Percentiles rank a stretch among this genome's conserved stretches.
Conservation (phyloP, 2,329 filamentous ascomycete genomes). For the Thelonectria discophora region DNA sequence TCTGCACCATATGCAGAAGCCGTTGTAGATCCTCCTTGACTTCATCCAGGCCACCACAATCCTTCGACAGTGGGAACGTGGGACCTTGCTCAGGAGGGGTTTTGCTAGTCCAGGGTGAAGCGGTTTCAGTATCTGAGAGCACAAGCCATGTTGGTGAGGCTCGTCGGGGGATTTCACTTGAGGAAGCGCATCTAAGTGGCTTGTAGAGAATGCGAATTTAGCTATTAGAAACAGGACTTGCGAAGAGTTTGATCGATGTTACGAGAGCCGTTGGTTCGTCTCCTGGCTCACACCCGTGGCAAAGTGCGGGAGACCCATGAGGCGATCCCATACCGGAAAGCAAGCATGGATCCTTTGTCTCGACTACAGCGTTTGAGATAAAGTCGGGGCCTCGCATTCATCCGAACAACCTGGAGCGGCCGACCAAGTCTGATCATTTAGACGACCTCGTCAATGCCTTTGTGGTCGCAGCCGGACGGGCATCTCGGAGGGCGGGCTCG, state of each 20-base stretch:
- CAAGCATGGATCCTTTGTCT: not conserved
- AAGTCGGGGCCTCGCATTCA: conserved; percentile 6
- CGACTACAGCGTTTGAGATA: conserved; percentile 9
- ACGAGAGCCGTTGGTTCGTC: not conserved
- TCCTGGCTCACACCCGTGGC: not conserved
- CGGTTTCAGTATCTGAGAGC: conserved; percentile 11
- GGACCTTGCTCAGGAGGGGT: conserved; percentile 4
- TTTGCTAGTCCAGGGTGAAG: conserved; percentile 2
- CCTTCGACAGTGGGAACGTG: conserved; percentile 19
- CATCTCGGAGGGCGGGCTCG: not conserved
- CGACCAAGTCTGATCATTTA: not conserved
- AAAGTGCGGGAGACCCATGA: not conserved
- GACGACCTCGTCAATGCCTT: not conserved
- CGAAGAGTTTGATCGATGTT: not conserved
- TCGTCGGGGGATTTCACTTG: not conserved
- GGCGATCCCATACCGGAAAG: not conserved
- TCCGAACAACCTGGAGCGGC: not conserved
- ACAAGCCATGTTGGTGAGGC: not conserved
- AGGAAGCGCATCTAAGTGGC: not conserved
- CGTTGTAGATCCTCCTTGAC: conserved; percentile 11
- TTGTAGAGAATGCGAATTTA: no score
- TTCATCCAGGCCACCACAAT: conserved; percentile 5
- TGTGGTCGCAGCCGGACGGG: not conserved
- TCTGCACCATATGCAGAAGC: not conserved
- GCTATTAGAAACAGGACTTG: no score